Conservation (phyloP, 208 protist genomes). For the Wallacemonas sp. region DNA sequence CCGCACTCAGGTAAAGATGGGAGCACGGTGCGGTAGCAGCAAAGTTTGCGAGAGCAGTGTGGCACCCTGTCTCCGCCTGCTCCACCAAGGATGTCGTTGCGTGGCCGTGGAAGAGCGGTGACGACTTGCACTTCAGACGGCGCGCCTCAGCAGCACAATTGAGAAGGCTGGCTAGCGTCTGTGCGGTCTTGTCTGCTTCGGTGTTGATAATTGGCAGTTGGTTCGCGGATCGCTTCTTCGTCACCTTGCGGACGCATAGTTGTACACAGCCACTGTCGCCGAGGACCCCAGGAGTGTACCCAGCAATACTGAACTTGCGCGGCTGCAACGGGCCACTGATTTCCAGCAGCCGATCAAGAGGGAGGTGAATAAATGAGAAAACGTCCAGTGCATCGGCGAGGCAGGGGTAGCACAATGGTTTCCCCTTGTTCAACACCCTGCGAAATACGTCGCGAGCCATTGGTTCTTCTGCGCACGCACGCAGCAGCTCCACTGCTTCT, state of each 20-base stretch:
- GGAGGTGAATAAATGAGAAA: conserved; percentile 72
- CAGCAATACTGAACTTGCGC: conserved; percentile 69
- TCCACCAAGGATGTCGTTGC: neutral
- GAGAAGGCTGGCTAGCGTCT: conserved; percentile 16
- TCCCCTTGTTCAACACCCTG: conserved; percentile 39
- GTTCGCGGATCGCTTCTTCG: conserved; percentile 10
- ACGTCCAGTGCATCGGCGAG: conserved; percentile 66
- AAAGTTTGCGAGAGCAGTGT: neutral
- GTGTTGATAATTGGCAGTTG: neutral
- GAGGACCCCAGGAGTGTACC: neutral
- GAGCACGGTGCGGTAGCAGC: conserved; percentile 14
- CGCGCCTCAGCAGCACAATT: conserved; percentile 9
- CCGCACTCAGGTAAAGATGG: conserved; percentile 50
- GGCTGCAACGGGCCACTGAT: conserved; percentile 69
- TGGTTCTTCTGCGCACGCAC: conserved; percentile 44
- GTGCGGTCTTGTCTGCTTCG: neutral
- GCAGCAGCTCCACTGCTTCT: conserved; percentile 38
- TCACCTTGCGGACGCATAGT: conserved; percentile 36
- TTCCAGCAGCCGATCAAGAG: conserved; percentile 76
- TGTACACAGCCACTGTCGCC: conserved; percentile 14
- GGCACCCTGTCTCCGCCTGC: neutral
- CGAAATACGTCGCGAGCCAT: conserved; percentile 47
- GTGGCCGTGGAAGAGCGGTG: neutral
- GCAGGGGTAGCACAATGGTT: conserved; percentile 66
- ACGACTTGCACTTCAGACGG: neutral